These are phyloP conservation scores for Hygrophorus russula DNA, from an alignment of 768 basidiomycete species.

Conservation along the genomic window DNA sequence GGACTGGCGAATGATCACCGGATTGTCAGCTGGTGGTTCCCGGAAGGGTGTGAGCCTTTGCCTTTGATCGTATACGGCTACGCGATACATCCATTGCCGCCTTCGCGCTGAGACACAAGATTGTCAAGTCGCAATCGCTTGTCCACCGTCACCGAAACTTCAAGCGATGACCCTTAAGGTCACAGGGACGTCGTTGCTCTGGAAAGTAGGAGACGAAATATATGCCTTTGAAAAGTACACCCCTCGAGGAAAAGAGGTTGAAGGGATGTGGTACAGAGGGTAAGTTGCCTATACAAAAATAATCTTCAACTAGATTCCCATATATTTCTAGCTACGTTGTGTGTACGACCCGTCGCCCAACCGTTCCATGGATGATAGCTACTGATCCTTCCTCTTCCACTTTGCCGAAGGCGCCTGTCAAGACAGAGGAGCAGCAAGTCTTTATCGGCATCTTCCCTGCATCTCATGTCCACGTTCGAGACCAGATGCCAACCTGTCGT, in stretches of 20 bases:
- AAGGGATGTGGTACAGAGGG: slow-evolving; percentile 91
- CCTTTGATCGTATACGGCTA: slow-evolving; percentile 83
- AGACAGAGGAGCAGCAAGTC: slow-evolving; percentile 76
- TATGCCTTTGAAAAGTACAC: slow-evolving; percentile 94
- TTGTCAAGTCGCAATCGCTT: slow-evolving; percentile 43
- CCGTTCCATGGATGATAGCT: slow-evolving; percentile 49
- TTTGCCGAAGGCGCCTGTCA: slow-evolving; percentile 35
- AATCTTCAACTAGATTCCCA: neutral
- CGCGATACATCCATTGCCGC: slow-evolving; percentile 74
- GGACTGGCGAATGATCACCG: slow-evolving; percentile 19
- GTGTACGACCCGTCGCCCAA: slow-evolving; percentile 65
- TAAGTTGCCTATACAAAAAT: slow-evolving; percentile 29
- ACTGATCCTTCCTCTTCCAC: slow-evolving; percentile 47
- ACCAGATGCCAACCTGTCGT: slow-evolving; percentile 76
- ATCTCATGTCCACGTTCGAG: slow-evolving; percentile 78
- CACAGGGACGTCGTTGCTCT: slow-evolving; percentile 74
- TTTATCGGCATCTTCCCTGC: slow-evolving; percentile 93
- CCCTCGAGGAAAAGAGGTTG: slow-evolving; percentile 59
- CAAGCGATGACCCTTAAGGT: slow-evolving; percentile 49
- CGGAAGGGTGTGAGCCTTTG: slow-evolving; percentile 33
- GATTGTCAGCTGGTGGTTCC: too few species aligned
- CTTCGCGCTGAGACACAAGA: slow-evolving; percentile 63
- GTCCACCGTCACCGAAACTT: slow-evolving; percentile 54
- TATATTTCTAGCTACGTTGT: slow-evolving; percentile 61
- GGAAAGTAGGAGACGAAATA: slow-evolving; percentile 92